A percentile compares a stretch with the other conserved stretches of the same genome.
Conservation (phyloP, 306 rosid genomes). For the Pterocarpus macrocarpus region DNA sequence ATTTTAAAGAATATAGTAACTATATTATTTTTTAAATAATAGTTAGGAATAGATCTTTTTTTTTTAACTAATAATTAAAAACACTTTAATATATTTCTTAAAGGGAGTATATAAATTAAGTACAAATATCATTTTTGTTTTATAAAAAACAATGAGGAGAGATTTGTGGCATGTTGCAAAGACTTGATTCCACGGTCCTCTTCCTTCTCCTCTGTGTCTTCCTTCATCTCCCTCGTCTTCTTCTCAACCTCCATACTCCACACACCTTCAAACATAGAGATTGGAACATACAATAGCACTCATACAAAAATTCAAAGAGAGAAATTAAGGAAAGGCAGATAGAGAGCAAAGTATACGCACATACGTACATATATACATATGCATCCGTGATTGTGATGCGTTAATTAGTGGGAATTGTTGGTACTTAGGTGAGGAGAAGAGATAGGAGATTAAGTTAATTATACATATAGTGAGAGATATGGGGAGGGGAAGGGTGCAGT, state of each 20-base stretch:
- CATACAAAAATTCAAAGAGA: not conserved
- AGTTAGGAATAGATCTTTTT: too few species aligned
- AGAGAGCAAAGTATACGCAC: not conserved
- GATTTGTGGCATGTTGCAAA: not conserved
- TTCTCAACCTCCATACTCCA: not conserved
- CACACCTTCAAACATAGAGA: not conserved
- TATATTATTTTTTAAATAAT: too few species aligned
- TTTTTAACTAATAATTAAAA: too few species aligned
- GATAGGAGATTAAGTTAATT: too few species aligned
- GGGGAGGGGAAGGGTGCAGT: constrained; percentile 92
- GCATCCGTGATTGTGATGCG: not conserved
- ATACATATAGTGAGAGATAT: constrained; percentile 6
- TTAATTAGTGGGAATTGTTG: not conserved
- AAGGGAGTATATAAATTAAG: too few species aligned
- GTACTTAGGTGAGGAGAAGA: too few species aligned
- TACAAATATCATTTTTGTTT: not conserved
- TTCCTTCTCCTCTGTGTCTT: not conserved
- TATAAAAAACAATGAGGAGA: not conserved
- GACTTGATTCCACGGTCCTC: not conserved
- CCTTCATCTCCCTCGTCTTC: not conserved
- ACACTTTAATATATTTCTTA: too few species aligned
- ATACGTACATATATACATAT: not conserved
- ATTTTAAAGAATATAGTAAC: too few species aligned
- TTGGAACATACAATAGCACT: not conserved
- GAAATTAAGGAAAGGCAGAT: not conserved